Evolutionary conservation across 2,329 filamentous ascomycete genomes (phyloP).

Genomic region (Hirsutella rhossiliensis): DNA sequence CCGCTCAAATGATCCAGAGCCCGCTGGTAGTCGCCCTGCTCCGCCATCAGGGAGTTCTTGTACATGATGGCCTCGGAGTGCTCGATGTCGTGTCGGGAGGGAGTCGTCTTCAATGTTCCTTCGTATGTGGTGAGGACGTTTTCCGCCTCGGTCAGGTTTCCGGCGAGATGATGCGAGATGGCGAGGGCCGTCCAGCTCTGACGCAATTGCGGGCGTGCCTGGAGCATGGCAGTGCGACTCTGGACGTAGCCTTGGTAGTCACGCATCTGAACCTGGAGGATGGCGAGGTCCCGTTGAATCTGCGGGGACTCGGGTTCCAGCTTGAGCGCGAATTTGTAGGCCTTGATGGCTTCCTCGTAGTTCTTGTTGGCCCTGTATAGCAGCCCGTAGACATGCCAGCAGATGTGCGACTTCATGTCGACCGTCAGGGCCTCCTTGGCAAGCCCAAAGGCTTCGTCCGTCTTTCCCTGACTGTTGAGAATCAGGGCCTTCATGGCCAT

Average conservation of each 20-base stretch:
- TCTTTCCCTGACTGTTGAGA: constrained; percentile 82
- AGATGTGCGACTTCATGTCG: constrained; percentile 98
- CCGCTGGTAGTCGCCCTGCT: constrained; percentile 69
- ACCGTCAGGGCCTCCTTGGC: constrained; percentile 86
- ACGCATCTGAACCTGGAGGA: constrained; percentile 91
- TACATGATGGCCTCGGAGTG: constrained; percentile 91
- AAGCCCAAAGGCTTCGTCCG: constrained; percentile 85
- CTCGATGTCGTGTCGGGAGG: constrained; percentile 70
- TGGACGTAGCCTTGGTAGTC: constrained; percentile 91
- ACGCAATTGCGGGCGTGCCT: constrained; percentile 66
- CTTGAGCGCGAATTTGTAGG: constrained; percentile 89
- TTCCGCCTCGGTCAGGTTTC: constrained; percentile 76
- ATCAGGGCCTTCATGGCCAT: constrained; percentile 98
- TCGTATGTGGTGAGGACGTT: constrained; percentile 87
- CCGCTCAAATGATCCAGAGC: constrained; percentile 79
- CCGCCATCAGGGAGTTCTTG: constrained; percentile 89
- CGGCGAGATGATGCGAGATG: constrained; percentile 83
- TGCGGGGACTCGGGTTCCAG: constrained; percentile 90
- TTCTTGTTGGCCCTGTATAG: constrained; percentile 92
- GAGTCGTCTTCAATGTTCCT: constrained; percentile 75
- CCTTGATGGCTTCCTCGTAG: constrained; percentile 98
- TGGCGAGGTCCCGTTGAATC: constrained; percentile 86
- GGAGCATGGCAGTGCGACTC: constrained; percentile 78
- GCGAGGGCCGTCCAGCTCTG: constrained; percentile 98
- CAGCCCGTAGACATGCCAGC: constrained; percentile 97